Conservation (phyloP, 176 grass and related monocot species). For the Rhynchospora pubera region DNA sequence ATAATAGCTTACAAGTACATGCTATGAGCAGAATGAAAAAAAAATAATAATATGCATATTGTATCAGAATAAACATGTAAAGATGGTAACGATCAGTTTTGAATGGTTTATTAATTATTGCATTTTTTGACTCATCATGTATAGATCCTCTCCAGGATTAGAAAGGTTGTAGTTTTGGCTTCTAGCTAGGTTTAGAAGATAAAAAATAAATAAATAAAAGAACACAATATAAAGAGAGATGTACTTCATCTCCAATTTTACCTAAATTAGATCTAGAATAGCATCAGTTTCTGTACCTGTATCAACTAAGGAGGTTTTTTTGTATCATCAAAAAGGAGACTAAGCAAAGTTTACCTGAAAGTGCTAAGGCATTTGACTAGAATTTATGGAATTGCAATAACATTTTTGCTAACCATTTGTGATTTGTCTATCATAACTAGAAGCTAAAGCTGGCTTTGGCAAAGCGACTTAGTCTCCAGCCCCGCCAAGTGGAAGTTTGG, state of each 20-base stretch:
- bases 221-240: not conserved
- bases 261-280: not conserved
- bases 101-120: not conserved
- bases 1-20: not conserved
- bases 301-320: not conserved
- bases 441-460: slow-evolving; percentile 57
- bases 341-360: not conserved
- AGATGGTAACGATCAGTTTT: not conserved
- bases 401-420: not conserved
- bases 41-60: not conserved
- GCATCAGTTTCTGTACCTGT: not conserved
- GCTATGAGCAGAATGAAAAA: not conserved
- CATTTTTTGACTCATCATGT: not conserved
- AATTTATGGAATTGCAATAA: not conserved
- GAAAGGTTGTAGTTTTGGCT: not conserved
- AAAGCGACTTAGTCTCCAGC: slow-evolving; percentile 50
- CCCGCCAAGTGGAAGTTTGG: slow-evolving; percentile 73
- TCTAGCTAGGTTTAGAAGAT: not conserved
- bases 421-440: slow-evolving; percentile 17
- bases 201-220: too few relatives aligned
- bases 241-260: not conserved
- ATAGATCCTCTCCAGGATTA: not conserved
- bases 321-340: not conserved
- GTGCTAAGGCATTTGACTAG: not conserved
- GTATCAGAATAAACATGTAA: not conserved